Conservation (phyloP, 2,329 filamentous ascomycete genomes). For the Colletotrichum tropicicola region DNA sequence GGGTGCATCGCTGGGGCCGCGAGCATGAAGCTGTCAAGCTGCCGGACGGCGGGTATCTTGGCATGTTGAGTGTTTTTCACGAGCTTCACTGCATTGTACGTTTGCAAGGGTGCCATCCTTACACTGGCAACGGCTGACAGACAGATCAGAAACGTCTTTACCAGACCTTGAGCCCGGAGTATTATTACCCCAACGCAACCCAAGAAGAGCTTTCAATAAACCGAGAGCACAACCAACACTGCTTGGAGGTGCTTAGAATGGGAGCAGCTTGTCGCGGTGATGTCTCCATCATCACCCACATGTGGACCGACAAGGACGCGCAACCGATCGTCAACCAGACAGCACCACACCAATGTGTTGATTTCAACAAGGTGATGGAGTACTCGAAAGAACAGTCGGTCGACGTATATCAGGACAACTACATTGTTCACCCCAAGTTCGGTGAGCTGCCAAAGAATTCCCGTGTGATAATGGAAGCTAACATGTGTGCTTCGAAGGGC, state of each 20-base stretch:
- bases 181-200: slow-evolving; percentile 26
- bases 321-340: slow-evolving; percentile 29
- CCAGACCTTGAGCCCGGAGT: slow-evolving; percentile 22
- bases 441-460: neutral
- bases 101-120: neutral
- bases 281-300: slow-evolving; percentile 28
- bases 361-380: slow-evolving; percentile 19
- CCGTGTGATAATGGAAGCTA: neutral
- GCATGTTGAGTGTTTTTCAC: slow-evolving; percentile 28
- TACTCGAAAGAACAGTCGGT: slow-evolving; percentile 18
- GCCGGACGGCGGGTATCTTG: slow-evolving; percentile 27
- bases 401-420: slow-evolving; percentile 26
- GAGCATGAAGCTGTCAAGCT: slow-evolving; percentile 26
- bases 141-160: slow-evolving; percentile 19
- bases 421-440: slow-evolving; percentile 28
- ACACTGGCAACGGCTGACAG: neutral
- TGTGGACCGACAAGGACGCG: slow-evolving; percentile 29
- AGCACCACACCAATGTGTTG: slow-evolving; percentile 25
- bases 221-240: slow-evolving; percentile 29
- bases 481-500: neutral
- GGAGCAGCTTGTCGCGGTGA: slow-evolving; percentile 26
- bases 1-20: slow-evolving; percentile 25
- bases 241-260: slow-evolving; percentile 26
- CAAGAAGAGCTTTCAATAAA: slow-evolving; percentile 12
- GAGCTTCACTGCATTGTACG: slow-evolving; percentile 27